These are phyloP conservation scores for Penicillium aurantiogriseum DNA, from an alignment of 2,329 filamentous ascomycete genomes.

Conservation along the genomic window DNA sequence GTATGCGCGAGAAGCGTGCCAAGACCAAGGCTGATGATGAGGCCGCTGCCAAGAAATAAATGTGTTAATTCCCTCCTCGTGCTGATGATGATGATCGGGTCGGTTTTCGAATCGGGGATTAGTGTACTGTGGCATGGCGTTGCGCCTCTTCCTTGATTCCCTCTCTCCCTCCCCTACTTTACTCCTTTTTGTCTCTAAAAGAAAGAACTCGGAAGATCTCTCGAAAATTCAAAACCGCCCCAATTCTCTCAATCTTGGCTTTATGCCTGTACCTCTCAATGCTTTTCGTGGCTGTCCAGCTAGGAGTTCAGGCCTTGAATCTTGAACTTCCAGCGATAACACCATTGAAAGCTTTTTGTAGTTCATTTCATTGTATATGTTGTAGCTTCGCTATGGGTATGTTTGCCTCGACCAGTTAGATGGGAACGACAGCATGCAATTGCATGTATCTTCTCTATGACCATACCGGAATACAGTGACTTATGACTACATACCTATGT, in stretches of 20 bases:
- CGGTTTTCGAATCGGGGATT: constrained; percentile 37
- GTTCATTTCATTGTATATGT: background rate
- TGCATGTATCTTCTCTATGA: background rate
- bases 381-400: background rate
- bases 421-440: background rate
- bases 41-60: constrained; percentile 55
- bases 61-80: constrained; percentile 36
- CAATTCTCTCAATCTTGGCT: constrained; percentile 28
- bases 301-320: background rate
- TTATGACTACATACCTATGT: background rate
- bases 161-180: constrained; percentile 21
- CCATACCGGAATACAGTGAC: background rate
- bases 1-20: constrained; percentile 88
- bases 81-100: constrained; percentile 42
- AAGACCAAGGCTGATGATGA: constrained; percentile 75
- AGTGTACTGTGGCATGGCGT: constrained; percentile 40
- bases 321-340: background rate
- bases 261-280: constrained; percentile 5
- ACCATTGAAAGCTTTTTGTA: background rate
- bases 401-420: background rate
- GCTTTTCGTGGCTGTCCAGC: constrained; percentile 1
- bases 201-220: constrained; percentile 39
- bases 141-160: constrained; percentile 33
- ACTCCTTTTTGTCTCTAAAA: constrained; percentile 34
- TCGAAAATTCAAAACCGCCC: constrained; percentile 39